These are phyloP conservation scores for Monilinia aucupariae DNA, from an alignment of 2,329 filamentous ascomycete genomes.

Conservation along the genomic window DNA sequence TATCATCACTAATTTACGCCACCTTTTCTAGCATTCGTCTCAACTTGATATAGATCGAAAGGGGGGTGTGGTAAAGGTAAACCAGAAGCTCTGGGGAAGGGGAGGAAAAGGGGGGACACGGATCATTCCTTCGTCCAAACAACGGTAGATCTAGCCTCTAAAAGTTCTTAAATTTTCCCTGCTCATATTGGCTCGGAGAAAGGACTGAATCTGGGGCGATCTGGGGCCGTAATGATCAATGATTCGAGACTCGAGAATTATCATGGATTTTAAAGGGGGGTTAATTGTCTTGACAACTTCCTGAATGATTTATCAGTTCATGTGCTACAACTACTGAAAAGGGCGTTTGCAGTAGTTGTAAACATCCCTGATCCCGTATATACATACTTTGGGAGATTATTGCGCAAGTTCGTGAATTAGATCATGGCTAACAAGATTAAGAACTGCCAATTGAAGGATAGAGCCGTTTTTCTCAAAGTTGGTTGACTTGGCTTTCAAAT, in stretches of 20 bases:
- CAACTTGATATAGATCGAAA: background rate
- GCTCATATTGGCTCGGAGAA: background rate
- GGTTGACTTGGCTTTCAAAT: background rate
- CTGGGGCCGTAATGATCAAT: background rate
- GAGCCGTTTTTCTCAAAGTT: conserved; percentile 2
- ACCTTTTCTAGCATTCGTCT: background rate
- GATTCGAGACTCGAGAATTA: background rate
- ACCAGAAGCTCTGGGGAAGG: background rate
- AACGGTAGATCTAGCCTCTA: background rate
- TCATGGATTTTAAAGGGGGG: background rate
- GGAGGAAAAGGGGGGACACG: background rate
- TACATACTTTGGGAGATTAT: background rate
- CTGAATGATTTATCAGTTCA: conserved; percentile 7
- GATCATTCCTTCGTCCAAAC: conserved; percentile 8
- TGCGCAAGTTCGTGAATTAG: conserved; percentile 9
- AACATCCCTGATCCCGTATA: background rate
- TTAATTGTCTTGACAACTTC: conserved; percentile 8
- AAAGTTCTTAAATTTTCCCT: conserved; percentile 1
- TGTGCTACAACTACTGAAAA: conserved; percentile 4
- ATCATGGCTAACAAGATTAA: background rate
- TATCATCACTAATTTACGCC: background rate
- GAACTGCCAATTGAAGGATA: conserved; percentile 11
- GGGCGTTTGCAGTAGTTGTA: background rate
- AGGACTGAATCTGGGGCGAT: background rate
- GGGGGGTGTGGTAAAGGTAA: background rate